Base-by-base conservation (phyloP, 2,329 filamentous ascomycete species). In the Polychaeton citri region DNA sequence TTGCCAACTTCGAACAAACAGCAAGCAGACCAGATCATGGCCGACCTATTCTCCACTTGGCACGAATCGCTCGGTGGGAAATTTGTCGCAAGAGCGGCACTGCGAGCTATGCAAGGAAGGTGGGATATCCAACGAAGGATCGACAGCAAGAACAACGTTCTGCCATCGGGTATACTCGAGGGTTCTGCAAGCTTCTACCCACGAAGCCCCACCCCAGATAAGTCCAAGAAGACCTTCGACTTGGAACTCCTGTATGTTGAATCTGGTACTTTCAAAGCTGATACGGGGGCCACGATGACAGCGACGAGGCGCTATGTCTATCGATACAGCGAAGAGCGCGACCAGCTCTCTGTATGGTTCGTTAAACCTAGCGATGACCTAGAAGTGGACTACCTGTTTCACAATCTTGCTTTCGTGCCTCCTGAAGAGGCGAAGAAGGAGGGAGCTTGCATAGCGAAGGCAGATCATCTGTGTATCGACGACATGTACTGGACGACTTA, bases 301-400 rank as follows among this genome's bases (percentile, higher is more conserved):
- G 77, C 76, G 0, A 74, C 66, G 8, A 63, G 74, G 26, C 70
- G 79, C 8, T 87, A 87, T 48, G 66, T 83, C 1, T 86, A 81
- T 65, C 71, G 81, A 0, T 86, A 85, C 48, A 64, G 73, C 31
- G 75, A 79, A 43, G 47, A 38, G 7, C 60, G 50, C 1, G 79
- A 85, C 47, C 57, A 54, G 19, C 60, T 87, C 16, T 80, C 73
- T 40, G 75, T 81, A 1, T 87, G 81, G 81, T 86, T 86, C 46
- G 74, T 74, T 26, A 74, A 76, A 43, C 47, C 50, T 6, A 72
- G 79, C 12, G 76, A 82, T 41, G 57, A 65, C 12, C 63, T 64
- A 37, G 66, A 67, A 10, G 76, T 76, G 0, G 80, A 84, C 48
- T 80, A 83, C 45, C 60, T 85, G 15, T 87, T 86, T 55, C 80